A percentile compares a stretch with the other conserved stretches of the same genome.
phyloP scores from a whole-genome alignment of 768 basidiomycete species.

The Macrolepiota albuminosa region DNA sequence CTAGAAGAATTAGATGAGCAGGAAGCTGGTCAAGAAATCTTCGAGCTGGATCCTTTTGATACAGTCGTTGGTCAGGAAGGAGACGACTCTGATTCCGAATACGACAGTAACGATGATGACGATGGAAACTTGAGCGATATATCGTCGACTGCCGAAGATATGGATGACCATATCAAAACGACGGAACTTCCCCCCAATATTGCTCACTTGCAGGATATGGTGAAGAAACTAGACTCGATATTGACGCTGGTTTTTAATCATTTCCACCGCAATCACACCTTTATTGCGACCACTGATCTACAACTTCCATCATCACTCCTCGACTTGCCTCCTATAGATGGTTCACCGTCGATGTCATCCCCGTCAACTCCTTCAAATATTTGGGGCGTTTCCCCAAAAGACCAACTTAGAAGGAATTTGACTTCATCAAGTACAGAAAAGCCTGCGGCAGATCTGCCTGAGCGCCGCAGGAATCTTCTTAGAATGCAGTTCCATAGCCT shows the following conservation, averaged over 20 bases:
- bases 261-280: conserved; percentile 50
- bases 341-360: conserved; percentile 20
- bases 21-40: conserved; percentile 51
- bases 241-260: conserved; percentile 83
- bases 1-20: conserved; percentile 84
- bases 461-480: conserved; percentile 29
- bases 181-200: conserved; percentile 52
- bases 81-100: conserved; percentile 52
- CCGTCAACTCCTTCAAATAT: conserved; percentile 22
- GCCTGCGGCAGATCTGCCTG: conserved; percentile 6
- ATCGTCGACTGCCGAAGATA: conserved; percentile 63
- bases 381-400: conserved; percentile 8
- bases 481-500: conserved; percentile 79
- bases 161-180: conserved; percentile 32
- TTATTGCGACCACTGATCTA: conserved; percentile 15
- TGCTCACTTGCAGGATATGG: conserved; percentile 79
- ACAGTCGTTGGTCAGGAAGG: conserved; percentile 74
- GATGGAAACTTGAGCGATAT: conserved; percentile 57
- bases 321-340: conserved; percentile 29
- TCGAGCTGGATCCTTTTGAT: conserved; percentile 85
- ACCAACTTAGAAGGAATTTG: conserved; percentile 13
- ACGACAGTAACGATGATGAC: conserved; percentile 44
- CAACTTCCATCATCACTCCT: conserved; percentile 26
- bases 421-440: conserved; percentile 4
- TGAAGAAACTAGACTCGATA: conserved; percentile 87